phyloP scores from a whole-genome alignment of 306 rosid genomes.

The Cicer yamashitae region DNA sequence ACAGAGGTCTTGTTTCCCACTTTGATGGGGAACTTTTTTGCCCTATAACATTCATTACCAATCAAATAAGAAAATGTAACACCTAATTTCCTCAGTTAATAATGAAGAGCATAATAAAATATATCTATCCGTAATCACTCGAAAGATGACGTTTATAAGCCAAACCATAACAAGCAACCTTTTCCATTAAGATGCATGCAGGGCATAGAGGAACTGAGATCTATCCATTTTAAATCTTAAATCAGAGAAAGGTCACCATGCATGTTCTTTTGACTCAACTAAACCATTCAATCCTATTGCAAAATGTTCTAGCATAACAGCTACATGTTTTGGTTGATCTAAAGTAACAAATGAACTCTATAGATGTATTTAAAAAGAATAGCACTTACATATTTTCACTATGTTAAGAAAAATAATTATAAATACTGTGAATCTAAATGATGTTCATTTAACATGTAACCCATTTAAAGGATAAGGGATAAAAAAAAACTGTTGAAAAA shows the following conservation, averaged over 20 bases:
- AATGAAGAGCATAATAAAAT: slow-evolving; percentile 20
- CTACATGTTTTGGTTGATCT: too few species aligned
- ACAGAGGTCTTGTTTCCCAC: slow-evolving; percentile 67
- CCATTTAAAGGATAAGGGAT: too few species aligned
- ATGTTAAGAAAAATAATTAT: too few species aligned
- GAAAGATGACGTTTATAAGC: slow-evolving; percentile 13
- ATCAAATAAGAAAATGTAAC: slow-evolving; percentile 40
- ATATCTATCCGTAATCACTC: slow-evolving; percentile 12
- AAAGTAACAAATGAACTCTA: too few species aligned
- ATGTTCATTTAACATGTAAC: too few species aligned
- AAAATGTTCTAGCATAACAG: too few species aligned
- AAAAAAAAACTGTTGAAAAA: too few species aligned
- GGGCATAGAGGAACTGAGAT: slow-evolving; percentile 28
- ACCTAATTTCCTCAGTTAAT: slow-evolving; percentile 35
- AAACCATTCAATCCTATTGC: too few species aligned
- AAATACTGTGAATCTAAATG: too few species aligned
- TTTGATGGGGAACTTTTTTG: slow-evolving; percentile 82
- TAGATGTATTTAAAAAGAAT: too few species aligned
- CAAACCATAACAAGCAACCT: slow-evolving; percentile 20
- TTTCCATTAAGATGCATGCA: slow-evolving; percentile 20
- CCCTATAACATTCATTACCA: slow-evolving; percentile 62
- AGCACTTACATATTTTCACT: too few species aligned
- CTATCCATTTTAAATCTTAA: slow-evolving; percentile 16
- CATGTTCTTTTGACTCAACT: too few species aligned
- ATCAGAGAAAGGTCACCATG: neutral